Base-by-base conservation (phyloP, 116 monocot species). In the Iris pallida region DNA sequence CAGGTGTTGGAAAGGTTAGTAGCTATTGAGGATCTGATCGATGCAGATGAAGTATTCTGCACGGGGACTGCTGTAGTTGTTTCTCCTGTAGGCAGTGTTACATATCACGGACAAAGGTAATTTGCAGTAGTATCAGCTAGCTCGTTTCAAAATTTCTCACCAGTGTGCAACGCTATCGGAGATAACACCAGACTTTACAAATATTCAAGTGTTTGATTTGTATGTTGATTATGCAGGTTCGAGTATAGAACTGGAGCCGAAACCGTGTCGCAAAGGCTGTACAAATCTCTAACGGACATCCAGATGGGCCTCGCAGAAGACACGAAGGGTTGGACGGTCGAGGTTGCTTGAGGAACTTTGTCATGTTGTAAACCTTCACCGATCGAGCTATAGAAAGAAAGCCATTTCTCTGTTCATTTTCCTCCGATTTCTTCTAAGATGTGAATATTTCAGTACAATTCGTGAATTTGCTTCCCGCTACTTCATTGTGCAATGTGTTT, bases 21-120 rank as follows among this genome's bases (percentile, higher is more conserved):
- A 20, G 64, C 88, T 53, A 68, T 94, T 4, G 94, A 90, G 8
- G 90, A 90, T 46, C 15, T 94, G 53, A 45, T 62, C 7, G 79
- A 75, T 62, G 94, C 94, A 45, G 94, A 94, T 48, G 85, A 90
- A 70, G 85, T 90, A 4, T 94, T 94, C 62, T 94, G 94, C 75
- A 94, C 94, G 16, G 94, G 94, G 62, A 94, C 94, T 48, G 94
- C 94, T 51, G 90, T 90, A 3, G 90, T 88, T 6, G 81, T 94
- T 13, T 76, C 94, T 49, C 90, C 88, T 13, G 94, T 94, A 1
- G 79, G 88, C 46, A 85, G 82, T 53, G 76, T 90, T 13, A 90
- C 90, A 5, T 88, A 85, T 42, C 71, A 65, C 6, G 79, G 71
- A 5, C 71, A 76, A 51, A 87, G 94, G 94, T 94, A 45, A 68